Percentiles rank a stretch among this genome's conserved stretches.
Conservation (phyloP, 148 eudicot genomes). For the Cornus florida region DNA sequence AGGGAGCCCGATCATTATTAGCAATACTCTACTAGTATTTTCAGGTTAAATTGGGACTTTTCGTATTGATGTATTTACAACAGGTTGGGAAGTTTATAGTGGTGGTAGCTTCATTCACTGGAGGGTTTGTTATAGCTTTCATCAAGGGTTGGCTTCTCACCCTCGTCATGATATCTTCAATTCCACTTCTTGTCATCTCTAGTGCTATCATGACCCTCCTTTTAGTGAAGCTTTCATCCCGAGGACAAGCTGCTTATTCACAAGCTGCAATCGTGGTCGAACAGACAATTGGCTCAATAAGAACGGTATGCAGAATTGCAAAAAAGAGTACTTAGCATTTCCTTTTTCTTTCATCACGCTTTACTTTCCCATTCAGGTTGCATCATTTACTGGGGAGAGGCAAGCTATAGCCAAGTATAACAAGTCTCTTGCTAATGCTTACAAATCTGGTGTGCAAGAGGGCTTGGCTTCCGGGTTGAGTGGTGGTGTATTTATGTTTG, state of each 20-base stretch:
- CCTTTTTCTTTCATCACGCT: background rate
- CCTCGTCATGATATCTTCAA: slow-evolving; percentile 43
- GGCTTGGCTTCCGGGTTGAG: slow-evolving; percentile 50
- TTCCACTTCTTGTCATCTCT: slow-evolving; percentile 38
- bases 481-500: slow-evolving; percentile 28
- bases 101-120: slow-evolving; percentile 38
- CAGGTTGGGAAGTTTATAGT: slow-evolving; percentile 55
- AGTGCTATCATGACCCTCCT: slow-evolving; percentile 30
- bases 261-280: slow-evolving; percentile 48
- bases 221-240: slow-evolving; percentile 33
- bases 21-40: too few relatives aligned
- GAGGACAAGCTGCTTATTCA: slow-evolving; percentile 45
- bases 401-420: slow-evolving; percentile 38
- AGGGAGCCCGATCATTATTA: too few relatives aligned
- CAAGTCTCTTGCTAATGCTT: slow-evolving; percentile 35
- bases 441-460: slow-evolving; percentile 41
- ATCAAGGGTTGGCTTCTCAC: slow-evolving; percentile 54
- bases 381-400: slow-evolving; percentile 57
- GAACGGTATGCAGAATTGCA: slow-evolving; percentile 36
- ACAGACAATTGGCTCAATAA: slow-evolving; percentile 51
- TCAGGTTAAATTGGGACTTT: too few relatives aligned
- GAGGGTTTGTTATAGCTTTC: slow-evolving; percentile 52
- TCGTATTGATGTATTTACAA: background rate
- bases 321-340: too few relatives aligned
- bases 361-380: slow-evolving; percentile 30